Conservation (phyloP, 208 protist species). For the Dictyostelium gargantuum region DNA sequence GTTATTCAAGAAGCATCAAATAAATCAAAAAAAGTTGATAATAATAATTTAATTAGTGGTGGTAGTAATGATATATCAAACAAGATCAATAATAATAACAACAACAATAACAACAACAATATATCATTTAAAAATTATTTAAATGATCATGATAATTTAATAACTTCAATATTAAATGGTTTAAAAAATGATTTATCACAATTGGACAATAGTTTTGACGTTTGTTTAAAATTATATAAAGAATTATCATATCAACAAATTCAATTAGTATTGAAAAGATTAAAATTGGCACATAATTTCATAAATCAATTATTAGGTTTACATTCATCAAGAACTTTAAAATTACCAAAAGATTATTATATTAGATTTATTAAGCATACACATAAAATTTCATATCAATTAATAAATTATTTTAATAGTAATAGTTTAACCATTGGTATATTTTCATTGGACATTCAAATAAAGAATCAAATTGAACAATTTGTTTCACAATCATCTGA, state of each 20-base stretch:
- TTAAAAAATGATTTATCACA: neutral
- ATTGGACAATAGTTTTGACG: neutral
- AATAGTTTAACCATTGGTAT: neutral
- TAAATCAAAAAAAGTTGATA: neutral
- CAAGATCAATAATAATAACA: no score
- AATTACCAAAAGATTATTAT: neutral
- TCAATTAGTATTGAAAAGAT: neutral
- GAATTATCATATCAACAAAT: neutral
- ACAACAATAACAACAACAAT: no score
- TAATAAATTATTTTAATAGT: neutral
- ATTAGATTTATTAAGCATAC: constrained; percentile 22
- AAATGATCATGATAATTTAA: neutral
- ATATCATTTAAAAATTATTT: neutral
- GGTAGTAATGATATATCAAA: neutral
- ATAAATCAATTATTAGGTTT: neutral
- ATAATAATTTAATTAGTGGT: neutral
- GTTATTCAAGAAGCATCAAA: neutral
- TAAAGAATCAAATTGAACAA: neutral
- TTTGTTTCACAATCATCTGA: neutral
- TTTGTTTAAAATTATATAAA: neutral
- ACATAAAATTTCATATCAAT: neutral
- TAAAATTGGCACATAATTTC: neutral
- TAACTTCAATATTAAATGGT: neutral
- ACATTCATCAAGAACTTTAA: neutral
- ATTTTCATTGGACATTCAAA: neutral